Conservation (phyloP, 345 rosid species). For the Rubroshorea leprosula region DNA sequence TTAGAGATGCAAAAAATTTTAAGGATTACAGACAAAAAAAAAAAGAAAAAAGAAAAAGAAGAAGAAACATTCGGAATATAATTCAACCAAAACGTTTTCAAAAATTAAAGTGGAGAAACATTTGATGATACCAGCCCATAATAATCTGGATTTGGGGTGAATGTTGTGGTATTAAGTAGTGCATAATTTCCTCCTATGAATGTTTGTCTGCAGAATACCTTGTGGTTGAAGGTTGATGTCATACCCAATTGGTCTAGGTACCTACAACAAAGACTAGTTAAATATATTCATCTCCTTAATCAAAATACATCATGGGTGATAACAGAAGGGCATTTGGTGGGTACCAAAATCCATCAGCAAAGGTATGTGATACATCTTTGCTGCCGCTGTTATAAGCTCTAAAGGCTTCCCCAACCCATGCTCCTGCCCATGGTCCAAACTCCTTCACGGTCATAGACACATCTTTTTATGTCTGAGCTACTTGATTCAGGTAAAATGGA, state of each 20-base stretch:
- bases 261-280: conserved; percentile 21
- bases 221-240: conserved; percentile 48
- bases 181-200: conserved; percentile 64
- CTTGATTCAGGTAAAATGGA: conserved; percentile 36
- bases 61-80: no score
- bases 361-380: conserved; percentile 50
- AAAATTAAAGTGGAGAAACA: no score
- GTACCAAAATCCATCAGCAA: conserved; percentile 59
- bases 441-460: conserved; percentile 12
- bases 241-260: conserved; percentile 60
- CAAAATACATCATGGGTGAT: background rate
- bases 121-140: no score
- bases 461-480: conserved; percentile 43
- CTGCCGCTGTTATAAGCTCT: conserved; percentile 73
- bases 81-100: no score
- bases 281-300: background rate
- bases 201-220: conserved; percentile 62
- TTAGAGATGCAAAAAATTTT: no score
- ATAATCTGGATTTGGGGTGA: no score
- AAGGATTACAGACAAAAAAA: no score
- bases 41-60: no score
- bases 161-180: conserved; percentile 23
- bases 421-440: conserved; percentile 43
- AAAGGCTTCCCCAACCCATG: conserved; percentile 70
- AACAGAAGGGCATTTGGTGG: background rate